These are phyloP conservation scores for Pyrus betulifolia DNA, from an alignment of 306 rosid species.

Conservation along the genomic window DNA sequence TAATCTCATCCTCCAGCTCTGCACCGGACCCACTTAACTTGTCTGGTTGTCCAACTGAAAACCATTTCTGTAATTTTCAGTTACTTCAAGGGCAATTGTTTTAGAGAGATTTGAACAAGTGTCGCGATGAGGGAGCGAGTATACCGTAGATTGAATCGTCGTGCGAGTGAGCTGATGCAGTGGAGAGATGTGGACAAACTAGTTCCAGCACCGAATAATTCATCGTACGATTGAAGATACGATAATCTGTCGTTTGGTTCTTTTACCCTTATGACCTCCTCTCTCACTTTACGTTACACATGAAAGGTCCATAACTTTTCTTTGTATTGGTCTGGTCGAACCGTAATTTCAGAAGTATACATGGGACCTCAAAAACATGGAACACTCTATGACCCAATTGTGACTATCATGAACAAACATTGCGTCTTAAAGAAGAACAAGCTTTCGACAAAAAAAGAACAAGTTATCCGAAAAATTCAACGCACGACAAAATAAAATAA, in stretches of 20 bases:
- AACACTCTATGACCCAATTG: too few relatives aligned
- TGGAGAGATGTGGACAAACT: neutral
- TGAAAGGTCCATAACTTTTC: neutral
- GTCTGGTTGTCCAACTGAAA: neutral
- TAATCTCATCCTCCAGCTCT: neutral
- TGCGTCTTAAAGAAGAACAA: too few relatives aligned
- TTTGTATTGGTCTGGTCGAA: too few relatives aligned
- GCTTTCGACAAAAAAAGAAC: too few relatives aligned
- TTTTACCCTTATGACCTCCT: neutral
- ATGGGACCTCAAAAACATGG: too few relatives aligned
- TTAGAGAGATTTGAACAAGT: neutral
- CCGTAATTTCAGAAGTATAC: too few relatives aligned
- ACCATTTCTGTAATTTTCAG: neutral
- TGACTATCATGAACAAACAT: too few relatives aligned
- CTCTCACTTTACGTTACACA: neutral
- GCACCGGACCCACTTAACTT: neutral
- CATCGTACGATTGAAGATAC: slow-evolving; percentile 22
- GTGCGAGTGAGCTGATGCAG: neutral
- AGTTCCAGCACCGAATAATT: slow-evolving; percentile 11
- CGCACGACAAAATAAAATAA: too few relatives aligned
- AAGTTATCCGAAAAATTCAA: too few relatives aligned
- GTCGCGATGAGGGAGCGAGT: neutral
- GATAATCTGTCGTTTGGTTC: slow-evolving; percentile 8
- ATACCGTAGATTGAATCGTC: neutral
- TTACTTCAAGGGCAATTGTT: neutral